These are phyloP conservation scores for Silene uniflora DNA, from an alignment of 148 eudicot genomes.

Conservation along the genomic window DNA sequence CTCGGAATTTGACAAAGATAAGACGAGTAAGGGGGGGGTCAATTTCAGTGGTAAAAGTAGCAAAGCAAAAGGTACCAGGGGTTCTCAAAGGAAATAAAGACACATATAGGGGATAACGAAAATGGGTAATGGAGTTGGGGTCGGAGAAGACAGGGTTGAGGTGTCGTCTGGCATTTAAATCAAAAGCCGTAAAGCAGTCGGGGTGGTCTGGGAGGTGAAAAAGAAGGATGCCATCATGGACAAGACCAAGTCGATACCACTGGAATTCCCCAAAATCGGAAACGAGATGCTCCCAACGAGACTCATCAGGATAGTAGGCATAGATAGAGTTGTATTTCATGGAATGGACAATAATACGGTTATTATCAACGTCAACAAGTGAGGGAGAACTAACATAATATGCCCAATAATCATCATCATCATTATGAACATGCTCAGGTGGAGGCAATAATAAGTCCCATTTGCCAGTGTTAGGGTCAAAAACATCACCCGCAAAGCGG, in stretches of 20 bases:
- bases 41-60: background rate
- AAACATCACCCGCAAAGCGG: background rate
- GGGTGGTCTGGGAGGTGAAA: background rate
- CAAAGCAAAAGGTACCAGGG: background rate
- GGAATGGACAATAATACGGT: background rate
- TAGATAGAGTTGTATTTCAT: background rate
- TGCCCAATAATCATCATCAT: background rate
- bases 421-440: background rate
- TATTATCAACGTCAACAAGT: background rate
- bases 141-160: background rate
- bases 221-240: background rate
- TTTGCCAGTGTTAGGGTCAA: background rate
- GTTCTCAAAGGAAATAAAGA: background rate
- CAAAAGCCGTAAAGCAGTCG: background rate
- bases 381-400: background rate
- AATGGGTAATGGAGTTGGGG: background rate
- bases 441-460: background rate
- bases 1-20: background rate
- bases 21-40: background rate
- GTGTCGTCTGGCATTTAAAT: background rate
- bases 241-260: background rate
- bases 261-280: background rate
- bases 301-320: conserved; percentile 1
- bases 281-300: background rate
- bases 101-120: background rate